phyloP scores from a whole-genome alignment of 768 basidiomycete genomes.

The Pisolithus marmoratus region DNA sequence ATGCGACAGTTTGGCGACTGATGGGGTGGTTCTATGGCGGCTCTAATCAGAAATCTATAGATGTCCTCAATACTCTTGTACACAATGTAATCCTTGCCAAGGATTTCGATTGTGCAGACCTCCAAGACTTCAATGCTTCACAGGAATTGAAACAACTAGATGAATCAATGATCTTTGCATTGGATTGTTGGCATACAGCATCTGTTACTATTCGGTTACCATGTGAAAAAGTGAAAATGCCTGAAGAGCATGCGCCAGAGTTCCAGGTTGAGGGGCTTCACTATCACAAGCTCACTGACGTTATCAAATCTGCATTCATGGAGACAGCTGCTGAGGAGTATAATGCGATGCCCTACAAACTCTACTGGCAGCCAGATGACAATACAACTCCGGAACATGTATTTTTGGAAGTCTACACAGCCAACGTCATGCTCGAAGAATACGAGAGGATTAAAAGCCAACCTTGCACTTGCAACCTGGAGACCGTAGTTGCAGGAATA shows the following conservation, averaged over 20 bases:
- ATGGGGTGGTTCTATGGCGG: conserved; percentile 22
- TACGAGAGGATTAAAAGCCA: not conserved
- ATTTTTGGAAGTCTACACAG: not conserved
- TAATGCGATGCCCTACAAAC: not conserved
- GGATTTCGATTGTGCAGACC: conserved; percentile 6
- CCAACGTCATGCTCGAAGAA: not conserved
- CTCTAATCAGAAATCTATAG: conserved; percentile 5
- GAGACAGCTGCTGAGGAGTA: not conserved
- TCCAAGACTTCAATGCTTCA: conserved; percentile 1
- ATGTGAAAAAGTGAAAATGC: not conserved
- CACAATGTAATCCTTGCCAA: conserved; percentile 5
- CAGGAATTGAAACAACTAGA: not conserved
- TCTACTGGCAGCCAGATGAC: conserved; percentile 1
- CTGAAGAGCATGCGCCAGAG: not conserved
- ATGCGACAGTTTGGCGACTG: conserved; percentile 2
- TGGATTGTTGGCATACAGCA: not conserved
- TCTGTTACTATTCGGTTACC: not conserved
- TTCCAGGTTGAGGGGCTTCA: not conserved
- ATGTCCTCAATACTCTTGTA: conserved; percentile 5
- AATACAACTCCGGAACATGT: not conserved
- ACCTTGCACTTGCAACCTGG: conserved; percentile 6
- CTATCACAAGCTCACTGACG: not conserved
- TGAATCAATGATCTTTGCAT: not conserved
- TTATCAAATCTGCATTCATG: not conserved
- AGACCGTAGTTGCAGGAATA: conserved; percentile 10